These are phyloP conservation scores for Ascochyta pisi DNA, from an alignment of 2,329 filamentous ascomycete genomes.

Conservation along the genomic window DNA sequence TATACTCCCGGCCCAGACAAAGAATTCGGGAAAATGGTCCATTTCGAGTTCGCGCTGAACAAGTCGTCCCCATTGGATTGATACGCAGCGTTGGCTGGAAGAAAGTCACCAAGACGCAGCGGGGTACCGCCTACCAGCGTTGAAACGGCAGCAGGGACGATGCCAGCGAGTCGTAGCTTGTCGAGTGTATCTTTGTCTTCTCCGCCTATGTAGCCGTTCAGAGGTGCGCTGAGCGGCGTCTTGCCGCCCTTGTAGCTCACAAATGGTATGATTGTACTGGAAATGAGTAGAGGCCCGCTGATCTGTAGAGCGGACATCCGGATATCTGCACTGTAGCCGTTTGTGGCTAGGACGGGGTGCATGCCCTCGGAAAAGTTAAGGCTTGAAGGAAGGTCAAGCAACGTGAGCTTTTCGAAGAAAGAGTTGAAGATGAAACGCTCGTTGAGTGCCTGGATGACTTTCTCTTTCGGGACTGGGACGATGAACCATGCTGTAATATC, in stretches of 20 bases:
- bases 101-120: background rate
- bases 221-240: background rate
- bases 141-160: background rate
- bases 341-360: background rate
- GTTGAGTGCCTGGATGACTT: background rate
- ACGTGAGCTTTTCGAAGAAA: background rate
- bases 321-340: background rate
- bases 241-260: background rate
- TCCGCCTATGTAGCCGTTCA: background rate
- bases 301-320: background rate
- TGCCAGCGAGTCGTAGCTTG: background rate
- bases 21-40: background rate
- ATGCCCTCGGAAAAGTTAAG: background rate
- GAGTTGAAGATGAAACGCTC: background rate
- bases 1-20: background rate
- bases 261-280: background rate
- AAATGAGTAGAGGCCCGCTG: background rate
- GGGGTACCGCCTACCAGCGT: background rate
- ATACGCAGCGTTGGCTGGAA: background rate
- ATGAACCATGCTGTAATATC: background rate
- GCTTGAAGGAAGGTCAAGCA: background rate
- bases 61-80: background rate
- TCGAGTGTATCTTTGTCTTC: background rate
- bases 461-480: background rate
- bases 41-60: background rate